Evolutionary conservation across 306 rosid genomes (phyloP), one percentile per base, ranked within the genome.

Genomic region (Vigna unguiculata): DNA sequence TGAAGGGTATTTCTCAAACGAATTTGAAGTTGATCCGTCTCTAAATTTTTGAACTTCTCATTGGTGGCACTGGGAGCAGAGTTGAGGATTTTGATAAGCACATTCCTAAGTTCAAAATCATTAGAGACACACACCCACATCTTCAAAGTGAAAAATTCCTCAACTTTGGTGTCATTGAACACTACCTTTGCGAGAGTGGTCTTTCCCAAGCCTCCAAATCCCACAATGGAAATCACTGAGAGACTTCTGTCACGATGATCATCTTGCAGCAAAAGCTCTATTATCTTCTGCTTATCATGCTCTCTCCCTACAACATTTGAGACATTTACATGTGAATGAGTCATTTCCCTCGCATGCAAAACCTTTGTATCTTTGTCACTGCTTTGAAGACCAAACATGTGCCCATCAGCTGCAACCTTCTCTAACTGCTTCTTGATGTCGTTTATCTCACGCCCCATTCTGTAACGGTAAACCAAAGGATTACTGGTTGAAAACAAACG

Each of bases 91-190:
- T 68, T 68, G 8, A 68, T 16, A 9, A 68, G 52, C 16, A 68
- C 40, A 4, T 68, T 30, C 41, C 17, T 55, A 12, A 55, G 62
- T 68, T 68, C 72, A 46, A 68, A 68, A 46, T 68, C 72, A 68
- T 46, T 16, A 62, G 47, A 55, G 62, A 60, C 65, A 58, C 65
- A 59, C 41, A 59, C 65, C 65, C 65, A 59, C 65, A 59, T 59
- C 67, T 60, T 60, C 43, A 30, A 60, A 2, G 20, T 5, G 21
- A 60, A 60, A 60, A 5, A 60, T 8, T 60, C 67, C 1, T 30
- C 67, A 15, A 60, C 7, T 10, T 0, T 2, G 0, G n/a, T 24
- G 10, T 58, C 38, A 58, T 58, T 58, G 40, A 25, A 58, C 17
- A 58, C 40, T 17, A 28, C 14, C 64, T 58, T 58, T 13, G 64